Conservation (phyloP, 2,329 filamentous ascomycete genomes). For the Sporothrix inflata region DNA sequence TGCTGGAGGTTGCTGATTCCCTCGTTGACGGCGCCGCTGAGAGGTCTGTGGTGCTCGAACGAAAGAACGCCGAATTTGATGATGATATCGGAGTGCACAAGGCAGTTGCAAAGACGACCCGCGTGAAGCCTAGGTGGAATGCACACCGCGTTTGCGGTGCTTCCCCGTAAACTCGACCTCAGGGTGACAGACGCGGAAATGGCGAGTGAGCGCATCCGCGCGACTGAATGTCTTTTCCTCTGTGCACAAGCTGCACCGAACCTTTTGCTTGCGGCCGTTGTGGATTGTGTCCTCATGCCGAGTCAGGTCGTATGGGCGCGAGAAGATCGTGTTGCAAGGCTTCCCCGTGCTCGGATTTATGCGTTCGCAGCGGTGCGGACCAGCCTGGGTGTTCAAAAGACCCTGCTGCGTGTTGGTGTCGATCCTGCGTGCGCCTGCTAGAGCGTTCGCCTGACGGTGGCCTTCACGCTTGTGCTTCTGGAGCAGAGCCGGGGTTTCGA, state of each 20-base stretch:
- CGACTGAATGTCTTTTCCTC: constrained; percentile 98
- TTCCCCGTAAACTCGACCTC: constrained; percentile 80
- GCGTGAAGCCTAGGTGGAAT: background rate
- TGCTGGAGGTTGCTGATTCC: too few species aligned
- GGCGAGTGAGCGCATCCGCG: constrained; percentile 89
- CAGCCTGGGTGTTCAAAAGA: constrained; percentile 81
- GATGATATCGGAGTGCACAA: too few species aligned
- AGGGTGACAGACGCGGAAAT: constrained; percentile 93
- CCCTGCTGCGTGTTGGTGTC: constrained; percentile 52
- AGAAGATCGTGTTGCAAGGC: constrained; percentile 92
- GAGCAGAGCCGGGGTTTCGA: constrained; percentile 82
- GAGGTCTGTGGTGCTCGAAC: background rate
- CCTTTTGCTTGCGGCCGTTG: constrained; percentile 91
- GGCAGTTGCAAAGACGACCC: too few species aligned
- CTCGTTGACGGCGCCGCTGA: too few species aligned
- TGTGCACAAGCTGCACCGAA: constrained; percentile 87
- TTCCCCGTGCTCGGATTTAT: constrained; percentile 95
- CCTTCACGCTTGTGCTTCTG: constrained; percentile 96
- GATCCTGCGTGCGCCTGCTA: constrained; percentile 44
- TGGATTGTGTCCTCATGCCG: constrained; percentile 97
- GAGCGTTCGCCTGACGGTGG: constrained; percentile 73
- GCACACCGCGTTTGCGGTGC: constrained; percentile 45
- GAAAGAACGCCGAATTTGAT: too few species aligned
- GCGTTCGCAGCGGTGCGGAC: constrained; percentile 88
- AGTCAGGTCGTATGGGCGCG: constrained; percentile 92